Percentiles rank a stretch among this genome's conserved stretches.
These are phyloP conservation scores for Metschnikowia peoriensis DNA, from an alignment of 805 yeast genomes.

Conservation along the genomic window DNA sequence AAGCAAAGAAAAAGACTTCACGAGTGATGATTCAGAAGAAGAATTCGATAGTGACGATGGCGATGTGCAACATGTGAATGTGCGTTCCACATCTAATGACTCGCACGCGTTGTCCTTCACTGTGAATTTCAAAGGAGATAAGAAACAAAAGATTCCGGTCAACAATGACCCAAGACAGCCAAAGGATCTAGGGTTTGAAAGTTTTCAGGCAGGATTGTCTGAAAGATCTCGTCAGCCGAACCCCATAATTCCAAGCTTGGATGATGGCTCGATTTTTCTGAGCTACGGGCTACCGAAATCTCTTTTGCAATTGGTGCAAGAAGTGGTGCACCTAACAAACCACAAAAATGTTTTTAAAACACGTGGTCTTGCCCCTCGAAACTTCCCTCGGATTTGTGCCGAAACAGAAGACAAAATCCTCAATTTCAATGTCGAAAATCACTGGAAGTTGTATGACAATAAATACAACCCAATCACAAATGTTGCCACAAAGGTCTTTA, in stretches of 20 bases:
- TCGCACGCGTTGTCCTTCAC: conserved; percentile 25
- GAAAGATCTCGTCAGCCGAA: background rate
- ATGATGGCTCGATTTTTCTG: conserved; percentile 32
- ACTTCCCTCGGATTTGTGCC: conserved; percentile 55
- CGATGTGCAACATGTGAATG: conserved; percentile 10
- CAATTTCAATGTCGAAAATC: conserved; percentile 42
- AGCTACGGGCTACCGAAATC: conserved; percentile 50
- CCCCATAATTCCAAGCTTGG: conserved; percentile 15
- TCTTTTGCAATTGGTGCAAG: conserved; percentile 45
- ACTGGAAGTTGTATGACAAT: conserved; percentile 40
- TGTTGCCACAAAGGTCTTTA: conserved; percentile 21
- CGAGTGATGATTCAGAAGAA: conserved; percentile 16
- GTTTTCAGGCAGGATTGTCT: background rate
- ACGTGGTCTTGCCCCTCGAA: conserved; percentile 45
- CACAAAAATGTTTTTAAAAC: conserved; percentile 47
- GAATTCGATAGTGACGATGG: conserved; percentile 19
- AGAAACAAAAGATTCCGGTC: conserved; percentile 6
- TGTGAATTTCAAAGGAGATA: conserved; percentile 22
- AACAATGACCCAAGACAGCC: conserved; percentile 10
- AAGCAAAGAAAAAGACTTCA: conserved; percentile 5
- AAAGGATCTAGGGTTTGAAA: background rate
- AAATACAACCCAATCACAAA: conserved; percentile 19
- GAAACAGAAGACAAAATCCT: conserved; percentile 50
- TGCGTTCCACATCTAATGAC: conserved; percentile 14
- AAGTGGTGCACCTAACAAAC: conserved; percentile 47